These are phyloP conservation scores for Leccinum broughii DNA, from an alignment of 768 basidiomycete genomes.

Conservation along the genomic window DNA sequence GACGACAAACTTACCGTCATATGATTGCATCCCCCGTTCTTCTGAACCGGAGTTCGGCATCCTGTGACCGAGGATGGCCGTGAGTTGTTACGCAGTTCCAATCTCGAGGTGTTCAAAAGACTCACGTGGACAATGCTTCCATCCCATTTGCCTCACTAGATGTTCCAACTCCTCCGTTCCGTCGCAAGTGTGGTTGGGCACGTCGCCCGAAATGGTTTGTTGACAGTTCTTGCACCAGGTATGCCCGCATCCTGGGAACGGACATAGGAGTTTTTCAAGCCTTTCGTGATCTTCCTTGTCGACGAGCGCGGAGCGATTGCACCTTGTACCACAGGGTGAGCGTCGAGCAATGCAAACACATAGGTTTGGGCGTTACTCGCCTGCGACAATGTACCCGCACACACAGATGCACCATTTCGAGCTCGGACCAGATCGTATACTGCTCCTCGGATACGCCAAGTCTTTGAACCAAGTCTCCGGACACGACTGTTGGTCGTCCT, in stretches of 20 bases:
- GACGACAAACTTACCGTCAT: slow-evolving; percentile 48
- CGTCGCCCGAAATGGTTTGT: slow-evolving; percentile 34
- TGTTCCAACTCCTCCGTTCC: slow-evolving; percentile 52
- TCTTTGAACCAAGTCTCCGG: slow-evolving; percentile 35
- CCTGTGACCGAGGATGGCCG: slow-evolving; percentile 23
- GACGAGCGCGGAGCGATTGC: slow-evolving; percentile 46
- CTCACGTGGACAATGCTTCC: slow-evolving; percentile 64
- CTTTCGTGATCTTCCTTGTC: slow-evolving; percentile 48
- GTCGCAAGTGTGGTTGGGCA: slow-evolving; percentile 54
- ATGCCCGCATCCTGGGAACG: slow-evolving; percentile 46
- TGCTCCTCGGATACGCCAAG: slow-evolving; percentile 46
- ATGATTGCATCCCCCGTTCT: slow-evolving; percentile 56
- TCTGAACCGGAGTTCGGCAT: slow-evolving; percentile 50
- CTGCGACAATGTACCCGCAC: slow-evolving; percentile 49
- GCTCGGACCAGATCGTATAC: slow-evolving; percentile 42
- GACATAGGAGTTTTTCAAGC: slow-evolving; percentile 46
- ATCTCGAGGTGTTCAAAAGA: neutral
- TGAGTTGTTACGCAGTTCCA: neutral
- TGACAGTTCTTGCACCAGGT: slow-evolving; percentile 64
- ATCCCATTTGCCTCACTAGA: slow-evolving; percentile 51
- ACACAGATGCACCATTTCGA: slow-evolving; percentile 44
- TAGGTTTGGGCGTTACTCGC: slow-evolving; percentile 29
- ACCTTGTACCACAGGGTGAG: slow-evolving; percentile 38
- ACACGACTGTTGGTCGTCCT: slow-evolving; percentile 36
- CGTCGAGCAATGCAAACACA: neutral